phyloP scores from a whole-genome alignment of 2,329 filamentous ascomycete species.

The Xylaria sp. region DNA sequence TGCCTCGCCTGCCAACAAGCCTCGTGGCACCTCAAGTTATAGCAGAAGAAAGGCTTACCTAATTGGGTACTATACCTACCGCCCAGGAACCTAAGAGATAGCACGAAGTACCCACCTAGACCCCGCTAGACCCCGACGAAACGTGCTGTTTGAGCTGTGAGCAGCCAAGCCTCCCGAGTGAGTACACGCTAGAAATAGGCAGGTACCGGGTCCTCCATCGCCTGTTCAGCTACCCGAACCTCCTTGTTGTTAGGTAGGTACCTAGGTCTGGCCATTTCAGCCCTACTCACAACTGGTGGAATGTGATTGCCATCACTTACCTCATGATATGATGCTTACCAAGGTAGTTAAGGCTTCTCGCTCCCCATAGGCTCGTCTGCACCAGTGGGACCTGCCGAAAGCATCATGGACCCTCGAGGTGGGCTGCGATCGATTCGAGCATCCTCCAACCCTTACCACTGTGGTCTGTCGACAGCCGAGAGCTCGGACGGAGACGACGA shows the following conservation, averaged over 20 bases:
- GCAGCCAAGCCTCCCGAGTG: not conserved
- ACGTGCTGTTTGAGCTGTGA: not conserved
- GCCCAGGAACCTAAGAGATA: too few species aligned
- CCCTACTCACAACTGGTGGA: not conserved
- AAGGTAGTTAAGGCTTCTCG: not conserved
- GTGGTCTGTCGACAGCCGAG: conserved; percentile 23
- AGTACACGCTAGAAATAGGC: not conserved
- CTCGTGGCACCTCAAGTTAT: too few species aligned
- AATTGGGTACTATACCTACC: too few species aligned
- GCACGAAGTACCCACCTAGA: too few species aligned
- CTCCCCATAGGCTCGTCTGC: not conserved
- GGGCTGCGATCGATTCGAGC: conserved; percentile 23
- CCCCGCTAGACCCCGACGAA: not conserved
- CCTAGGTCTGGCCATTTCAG: not conserved
- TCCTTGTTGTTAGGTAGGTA: not conserved
- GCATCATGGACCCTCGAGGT: conserved; percentile 38
- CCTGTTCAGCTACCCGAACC: not conserved
- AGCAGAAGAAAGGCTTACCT: too few species aligned
- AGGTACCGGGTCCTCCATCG: not conserved
- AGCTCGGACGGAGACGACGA: conserved; percentile 44
- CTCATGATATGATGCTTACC: not conserved
- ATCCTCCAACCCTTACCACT: conserved; percentile 12
- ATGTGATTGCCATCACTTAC: not conserved
- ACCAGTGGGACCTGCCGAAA: not conserved
- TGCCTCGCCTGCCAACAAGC: too few species aligned